phyloP scores from a whole-genome alignment of 805 yeast genomes.

The Kodamaea restingae region DNA sequence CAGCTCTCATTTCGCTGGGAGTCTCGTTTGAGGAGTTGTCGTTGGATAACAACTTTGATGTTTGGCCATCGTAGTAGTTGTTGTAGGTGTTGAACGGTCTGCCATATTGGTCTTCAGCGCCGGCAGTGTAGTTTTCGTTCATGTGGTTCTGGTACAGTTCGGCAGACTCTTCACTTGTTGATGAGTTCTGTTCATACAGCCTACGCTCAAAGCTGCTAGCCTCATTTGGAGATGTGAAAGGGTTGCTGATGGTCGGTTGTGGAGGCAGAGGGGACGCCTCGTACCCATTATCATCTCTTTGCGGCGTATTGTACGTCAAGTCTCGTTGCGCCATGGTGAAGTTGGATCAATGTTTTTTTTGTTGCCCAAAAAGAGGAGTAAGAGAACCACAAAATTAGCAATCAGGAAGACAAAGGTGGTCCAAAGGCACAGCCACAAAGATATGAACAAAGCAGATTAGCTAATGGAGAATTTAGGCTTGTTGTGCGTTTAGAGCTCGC shows the following conservation, averaged over 20 bases:
- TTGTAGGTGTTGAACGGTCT: constrained; percentile 41
- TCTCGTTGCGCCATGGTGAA: constrained; percentile 24
- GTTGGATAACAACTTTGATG: constrained; percentile 31
- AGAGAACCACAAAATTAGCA: background rate
- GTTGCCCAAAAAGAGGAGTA: constrained; percentile 4
- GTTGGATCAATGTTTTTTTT: constrained; percentile 2
- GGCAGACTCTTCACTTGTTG: constrained; percentile 9
- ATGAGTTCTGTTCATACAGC: constrained; percentile 7
- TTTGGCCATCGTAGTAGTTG: constrained; percentile 36
- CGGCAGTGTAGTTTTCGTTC: constrained; percentile 5
- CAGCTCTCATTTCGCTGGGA: constrained; percentile 1
- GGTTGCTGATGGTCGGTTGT: constrained; percentile 8
- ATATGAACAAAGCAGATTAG: background rate
- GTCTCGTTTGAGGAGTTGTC: constrained; percentile 14
- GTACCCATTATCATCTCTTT: constrained; percentile 6
- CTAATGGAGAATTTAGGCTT: too few species aligned
- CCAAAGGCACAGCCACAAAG: too few species aligned
- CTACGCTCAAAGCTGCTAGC: constrained; percentile 9
- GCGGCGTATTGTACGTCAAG: constrained; percentile 28
- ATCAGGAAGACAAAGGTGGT: too few species aligned
- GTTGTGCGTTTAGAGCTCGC: too few species aligned
- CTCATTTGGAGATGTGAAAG: constrained; percentile 12
- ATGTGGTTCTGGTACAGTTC: constrained; percentile 7
- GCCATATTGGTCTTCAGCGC: constrained; percentile 23
- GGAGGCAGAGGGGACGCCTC: constrained; percentile 4